Evolutionary conservation across 2,329 filamentous ascomycete species (phyloP).

Genomic region (Xylaria sp.): DNA sequence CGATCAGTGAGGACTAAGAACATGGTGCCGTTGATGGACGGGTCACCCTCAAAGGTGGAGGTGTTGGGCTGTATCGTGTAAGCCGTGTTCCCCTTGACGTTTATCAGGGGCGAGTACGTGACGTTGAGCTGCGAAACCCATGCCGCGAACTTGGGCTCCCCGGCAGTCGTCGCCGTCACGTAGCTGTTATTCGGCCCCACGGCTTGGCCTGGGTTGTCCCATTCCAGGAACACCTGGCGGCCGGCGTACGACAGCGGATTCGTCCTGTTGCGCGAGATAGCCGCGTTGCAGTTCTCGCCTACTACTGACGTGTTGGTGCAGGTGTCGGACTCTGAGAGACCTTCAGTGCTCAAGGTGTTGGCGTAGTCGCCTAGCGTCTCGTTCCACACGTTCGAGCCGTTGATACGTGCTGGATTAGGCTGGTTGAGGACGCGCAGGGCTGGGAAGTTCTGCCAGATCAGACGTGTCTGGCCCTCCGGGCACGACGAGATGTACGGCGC

Average conservation of each 20-base stretch:
- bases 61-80: conserved; percentile 79
- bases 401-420: conserved; percentile 76
- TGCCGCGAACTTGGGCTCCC: conserved; percentile 72
- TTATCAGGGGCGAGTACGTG: conserved; percentile 73
- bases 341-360: conserved; percentile 64
- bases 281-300: conserved; percentile 69
- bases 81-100: conserved; percentile 66
- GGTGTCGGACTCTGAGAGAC: conserved; percentile 57
- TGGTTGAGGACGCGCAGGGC: conserved; percentile 78
- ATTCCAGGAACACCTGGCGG: conserved; percentile 75
- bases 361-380: conserved; percentile 72
- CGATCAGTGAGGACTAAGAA: conserved; percentile 80
- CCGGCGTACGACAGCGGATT: conserved; percentile 80
- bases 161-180: conserved; percentile 71
- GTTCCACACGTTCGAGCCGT: conserved; percentile 69
- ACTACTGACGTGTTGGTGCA: conserved; percentile 68
- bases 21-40: conserved; percentile 80
- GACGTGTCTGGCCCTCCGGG: conserved; percentile 75
- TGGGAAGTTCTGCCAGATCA: conserved; percentile 89
- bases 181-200: conserved; percentile 88
- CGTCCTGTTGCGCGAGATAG: conserved; percentile 75
- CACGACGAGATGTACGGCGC: conserved; percentile 85
- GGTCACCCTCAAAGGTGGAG: conserved; percentile 74
- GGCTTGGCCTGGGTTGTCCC: conserved; percentile 75
- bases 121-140: conserved; percentile 84